Conservation (phyloP, 2,329 filamentous ascomycete species). For the Diplodia mutila region DNA sequence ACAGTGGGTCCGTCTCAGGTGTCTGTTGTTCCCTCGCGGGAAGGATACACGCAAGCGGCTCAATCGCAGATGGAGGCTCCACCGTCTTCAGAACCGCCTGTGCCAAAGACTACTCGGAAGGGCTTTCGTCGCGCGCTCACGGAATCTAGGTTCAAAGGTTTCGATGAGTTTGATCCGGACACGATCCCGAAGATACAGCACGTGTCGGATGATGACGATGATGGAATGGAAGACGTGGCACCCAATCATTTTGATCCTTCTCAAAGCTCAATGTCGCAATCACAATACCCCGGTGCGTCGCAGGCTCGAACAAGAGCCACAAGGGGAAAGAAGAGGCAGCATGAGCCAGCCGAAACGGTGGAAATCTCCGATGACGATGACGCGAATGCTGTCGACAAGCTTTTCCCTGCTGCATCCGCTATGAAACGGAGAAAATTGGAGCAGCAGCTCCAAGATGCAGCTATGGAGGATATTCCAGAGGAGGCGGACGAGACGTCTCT, state of each 20-base stretch:
- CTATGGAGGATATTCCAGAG: background rate
- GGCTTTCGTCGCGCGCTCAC: conserved; percentile 37
- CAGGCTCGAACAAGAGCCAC: background rate
- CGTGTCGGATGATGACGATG: background rate
- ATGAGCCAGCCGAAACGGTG: background rate
- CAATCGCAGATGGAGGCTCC: background rate
- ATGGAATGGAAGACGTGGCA: background rate
- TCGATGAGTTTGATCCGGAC: conserved; percentile 61
- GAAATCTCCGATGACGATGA: conserved; percentile 60
- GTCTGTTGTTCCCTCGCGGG: background rate
- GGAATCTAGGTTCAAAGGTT: conserved; percentile 69
- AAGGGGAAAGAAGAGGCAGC: conserved; percentile 15
- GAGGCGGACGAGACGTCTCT: conserved; percentile 47
- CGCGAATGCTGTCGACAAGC: conserved; percentile 31
- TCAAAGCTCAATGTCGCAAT: background rate
- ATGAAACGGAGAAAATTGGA: conserved; percentile 72
- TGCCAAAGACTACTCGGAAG: background rate
- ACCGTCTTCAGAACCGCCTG: background rate
- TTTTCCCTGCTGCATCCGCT: conserved; percentile 76
- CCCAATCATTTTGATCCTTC: conserved; percentile 36
- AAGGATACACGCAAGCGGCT: background rate
- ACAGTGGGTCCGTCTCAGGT: background rate
- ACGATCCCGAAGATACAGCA: background rate
- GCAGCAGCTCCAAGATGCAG: conserved; percentile 8
- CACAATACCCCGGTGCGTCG: background rate